Evolutionary conservation across 2,329 filamentous ascomycete species (phyloP).

Genomic region (Clonostachys solani): DNA sequence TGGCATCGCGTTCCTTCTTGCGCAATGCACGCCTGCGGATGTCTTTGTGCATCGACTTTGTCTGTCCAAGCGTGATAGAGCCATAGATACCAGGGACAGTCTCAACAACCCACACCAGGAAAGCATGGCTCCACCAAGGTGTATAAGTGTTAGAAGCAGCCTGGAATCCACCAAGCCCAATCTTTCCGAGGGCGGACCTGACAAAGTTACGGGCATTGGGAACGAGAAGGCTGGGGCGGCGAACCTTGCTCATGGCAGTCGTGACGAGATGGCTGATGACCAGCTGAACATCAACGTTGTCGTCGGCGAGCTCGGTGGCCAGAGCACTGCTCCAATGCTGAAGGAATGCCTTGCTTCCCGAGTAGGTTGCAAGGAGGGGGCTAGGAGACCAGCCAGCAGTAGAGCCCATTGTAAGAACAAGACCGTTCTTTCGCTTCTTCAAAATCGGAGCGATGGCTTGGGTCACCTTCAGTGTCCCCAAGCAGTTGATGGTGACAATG

Average conservation of each 20-base stretch:
- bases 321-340: slow-evolving; percentile 93
- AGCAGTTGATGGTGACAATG: slow-evolving; percentile 94
- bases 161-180: slow-evolving; percentile 78
- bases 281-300: slow-evolving; percentile 85
- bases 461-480: slow-evolving; percentile 84
- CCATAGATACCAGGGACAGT: slow-evolving; percentile 48
- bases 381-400: slow-evolving; percentile 92
- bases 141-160: slow-evolving; percentile 79
- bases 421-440: slow-evolving; percentile 75
- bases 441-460: slow-evolving; percentile 82
- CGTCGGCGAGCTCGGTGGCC: slow-evolving; percentile 73
- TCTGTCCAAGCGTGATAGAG: slow-evolving; percentile 40
- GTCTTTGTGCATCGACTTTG: slow-evolving; percentile 70
- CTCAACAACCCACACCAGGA: slow-evolving; percentile 81
- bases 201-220: slow-evolving; percentile 84
- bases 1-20: slow-evolving; percentile 79
- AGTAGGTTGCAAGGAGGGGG: slow-evolving; percentile 91
- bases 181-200: slow-evolving; percentile 69
- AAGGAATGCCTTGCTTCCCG: slow-evolving; percentile 95
- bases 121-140: slow-evolving; percentile 87
- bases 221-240: slow-evolving; percentile 70
- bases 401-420: slow-evolving; percentile 96
- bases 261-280: slow-evolving; percentile 91
- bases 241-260: slow-evolving; percentile 95
- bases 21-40: slow-evolving; percentile 79